Evolutionary conservation across 2,329 filamentous ascomycete genomes (phyloP).

Genomic region (Arachnopeziza araneosa): DNA sequence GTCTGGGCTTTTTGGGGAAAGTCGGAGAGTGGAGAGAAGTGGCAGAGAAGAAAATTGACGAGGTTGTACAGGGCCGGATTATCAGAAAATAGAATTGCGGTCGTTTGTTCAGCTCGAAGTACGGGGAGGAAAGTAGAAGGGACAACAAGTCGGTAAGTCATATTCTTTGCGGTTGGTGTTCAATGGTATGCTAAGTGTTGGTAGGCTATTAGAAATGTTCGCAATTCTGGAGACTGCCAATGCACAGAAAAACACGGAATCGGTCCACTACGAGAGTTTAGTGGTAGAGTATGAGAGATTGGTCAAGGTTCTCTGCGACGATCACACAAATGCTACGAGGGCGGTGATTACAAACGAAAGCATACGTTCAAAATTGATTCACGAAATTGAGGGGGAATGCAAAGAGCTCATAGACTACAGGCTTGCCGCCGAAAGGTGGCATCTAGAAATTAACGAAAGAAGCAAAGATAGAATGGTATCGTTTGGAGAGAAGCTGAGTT

Average conservation of each 20-base stretch:
- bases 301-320: conserved; percentile 73
- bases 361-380: conserved; percentile 53
- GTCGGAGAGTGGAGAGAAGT: conserved; percentile 1
- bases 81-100: conserved; percentile 68
- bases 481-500: conserved; percentile 93
- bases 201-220: conserved; percentile 50
- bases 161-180: background rate
- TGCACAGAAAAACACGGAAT: conserved; percentile 46
- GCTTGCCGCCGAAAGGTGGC: conserved; percentile 57
- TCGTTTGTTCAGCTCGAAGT: conserved; percentile 93
- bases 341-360: conserved; percentile 52
- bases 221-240: conserved; percentile 41
- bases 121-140: conserved; percentile 91
- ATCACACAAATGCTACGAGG: conserved; percentile 72
- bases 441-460: conserved; percentile 69
- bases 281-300: conserved; percentile 64
- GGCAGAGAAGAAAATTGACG: conserved; percentile 1
- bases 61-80: conserved; percentile 48
- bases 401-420: conserved; percentile 71
- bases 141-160: conserved; percentile 83
- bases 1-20: background rate
- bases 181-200: background rate
- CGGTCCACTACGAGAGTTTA: conserved; percentile 44
- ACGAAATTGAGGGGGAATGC: conserved; percentile 73
- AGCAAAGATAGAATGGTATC: conserved; percentile 86